These are phyloP conservation scores for Podila verticillata DNA, from an alignment of 192 early-diverging fungal genomes.

Conservation along the genomic window DNA sequence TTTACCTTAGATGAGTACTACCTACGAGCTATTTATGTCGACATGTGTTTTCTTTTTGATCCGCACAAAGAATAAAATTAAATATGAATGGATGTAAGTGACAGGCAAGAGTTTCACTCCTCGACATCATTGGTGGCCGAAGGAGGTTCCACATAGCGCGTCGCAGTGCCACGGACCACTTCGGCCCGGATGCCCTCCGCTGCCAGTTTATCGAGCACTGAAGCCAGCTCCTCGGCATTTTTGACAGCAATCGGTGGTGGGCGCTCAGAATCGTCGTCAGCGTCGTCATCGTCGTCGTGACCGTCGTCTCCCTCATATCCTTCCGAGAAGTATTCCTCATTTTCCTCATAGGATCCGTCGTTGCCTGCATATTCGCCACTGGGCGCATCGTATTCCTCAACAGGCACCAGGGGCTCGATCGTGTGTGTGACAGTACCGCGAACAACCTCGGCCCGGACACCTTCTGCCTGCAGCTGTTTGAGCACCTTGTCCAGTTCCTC, in stretches of 20 bases:
- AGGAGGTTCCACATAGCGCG: conserved; percentile 2
- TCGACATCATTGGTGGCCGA: not conserved
- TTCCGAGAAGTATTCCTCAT: not conserved
- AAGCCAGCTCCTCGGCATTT: conserved; percentile 11
- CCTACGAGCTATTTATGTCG: no score
- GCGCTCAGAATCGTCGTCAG: not conserved
- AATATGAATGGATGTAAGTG: not conserved
- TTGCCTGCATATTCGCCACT: not conserved
- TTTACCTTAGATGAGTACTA: not conserved
- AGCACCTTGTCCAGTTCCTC: conserved; percentile 6
- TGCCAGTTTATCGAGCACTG: not conserved
- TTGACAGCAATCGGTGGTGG: conserved; percentile 10
- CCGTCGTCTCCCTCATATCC: not conserved
- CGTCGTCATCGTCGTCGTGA: not conserved
- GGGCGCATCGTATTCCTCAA: not conserved
- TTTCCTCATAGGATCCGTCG: not conserved
- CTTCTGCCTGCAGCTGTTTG: not conserved
- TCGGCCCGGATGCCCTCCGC: conserved; percentile 8
- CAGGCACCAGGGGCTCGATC: not conserved
- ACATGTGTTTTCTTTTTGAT: not conserved
- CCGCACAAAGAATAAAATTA: not conserved
- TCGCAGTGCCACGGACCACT: conserved; percentile 9
- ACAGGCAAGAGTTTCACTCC: no score
- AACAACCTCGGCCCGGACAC: not conserved
- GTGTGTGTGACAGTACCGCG: not conserved